Evolutionary conservation across 2,329 filamentous ascomycete species (phyloP), one percentile per base, ranked within the genome.

Genomic region (Capronia epimyces): DNA sequence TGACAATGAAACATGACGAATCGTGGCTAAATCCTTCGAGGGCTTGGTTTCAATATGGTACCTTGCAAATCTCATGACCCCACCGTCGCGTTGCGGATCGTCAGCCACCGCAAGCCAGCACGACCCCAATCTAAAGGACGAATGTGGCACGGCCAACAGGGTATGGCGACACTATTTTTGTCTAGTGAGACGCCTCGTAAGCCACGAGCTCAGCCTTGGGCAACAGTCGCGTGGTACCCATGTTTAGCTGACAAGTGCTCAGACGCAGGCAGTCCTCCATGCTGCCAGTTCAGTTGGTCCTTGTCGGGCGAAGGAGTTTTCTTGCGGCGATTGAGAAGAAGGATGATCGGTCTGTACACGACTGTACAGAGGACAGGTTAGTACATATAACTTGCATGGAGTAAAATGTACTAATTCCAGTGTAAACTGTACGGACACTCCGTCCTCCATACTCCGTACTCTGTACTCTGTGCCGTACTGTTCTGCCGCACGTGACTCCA

Each of bases 181-280:
- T 37, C 43, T 52, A 52, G 43, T 41, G 25, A 20, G n/a, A 21
- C 49, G 49, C 43, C 49, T 42, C 29, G 6, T 29, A 42, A 52
- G 44, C 44, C 43, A 46, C 39, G 22, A 45, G 29, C 18, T 42
- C 41, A 27, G 29, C 18, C 44, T 46, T 27, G 43, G 49, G 43
- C 20, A 43, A 16, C 36, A 46, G 15, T 34, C 49, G 39, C 49
- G 49, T 43, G 49, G 43, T 20, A 52, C 29, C 41, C 50, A 41
- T 48, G 50, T 41, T 24, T 21, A 34, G 44, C 45, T 40, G 39
- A 39, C 37, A 22, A 18, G 36, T n/a, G n/a, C n/a, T n/a, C n/a
- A n/a, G n/a, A n/a, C n/a, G n/a, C n/a, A n/a, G n/a, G n/a, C n/a
- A n/a, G n/a, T n/a, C n/a, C n/a, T n/a, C n/a, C n/a, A n/a, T n/a